phyloP scores from a whole-genome alignment of 352 stramenopile species.

The Globisporangium takayamanum region DNA sequence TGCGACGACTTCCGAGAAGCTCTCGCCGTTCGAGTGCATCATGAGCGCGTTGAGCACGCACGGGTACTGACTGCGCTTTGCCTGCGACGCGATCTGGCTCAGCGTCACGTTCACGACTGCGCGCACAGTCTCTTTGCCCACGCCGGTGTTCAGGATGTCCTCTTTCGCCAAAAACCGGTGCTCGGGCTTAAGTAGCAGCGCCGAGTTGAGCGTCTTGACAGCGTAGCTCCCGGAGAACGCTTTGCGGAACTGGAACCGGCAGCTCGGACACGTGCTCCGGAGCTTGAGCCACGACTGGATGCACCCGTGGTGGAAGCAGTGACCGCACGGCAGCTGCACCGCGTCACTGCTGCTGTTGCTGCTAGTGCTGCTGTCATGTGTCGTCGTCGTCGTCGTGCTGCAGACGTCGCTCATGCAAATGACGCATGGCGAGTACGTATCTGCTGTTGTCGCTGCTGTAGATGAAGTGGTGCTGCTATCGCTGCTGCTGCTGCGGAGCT shows the following conservation, averaged over 20 bases:
- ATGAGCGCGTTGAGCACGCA: constrained; percentile 81
- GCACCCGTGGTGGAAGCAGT: constrained; percentile 92
- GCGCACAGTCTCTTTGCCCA: constrained; percentile 54
- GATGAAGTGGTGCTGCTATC: not conserved
- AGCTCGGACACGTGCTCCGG: constrained; percentile 91
- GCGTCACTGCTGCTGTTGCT: constrained; percentile 51
- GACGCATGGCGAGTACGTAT: constrained; percentile 39
- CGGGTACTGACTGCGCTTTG: constrained; percentile 61
- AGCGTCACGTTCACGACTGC: constrained; percentile 80
- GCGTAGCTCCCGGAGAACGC: constrained; percentile 74
- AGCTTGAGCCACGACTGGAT: constrained; percentile 91
- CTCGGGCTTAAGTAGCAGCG: constrained; percentile 59
- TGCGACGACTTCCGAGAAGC: constrained; percentile 35
- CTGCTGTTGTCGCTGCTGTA: not conserved
- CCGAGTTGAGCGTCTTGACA: constrained; percentile 75
- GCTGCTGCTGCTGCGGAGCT: not conserved
- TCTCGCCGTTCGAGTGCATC: constrained; percentile 67
- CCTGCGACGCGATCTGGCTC: constrained; percentile 46
- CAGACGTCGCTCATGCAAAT: constrained; percentile 90
- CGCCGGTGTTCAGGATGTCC: constrained; percentile 44
- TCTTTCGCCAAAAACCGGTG: constrained; percentile 48
- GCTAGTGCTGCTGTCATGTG: not conserved
- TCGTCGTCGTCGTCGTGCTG: not conserved
- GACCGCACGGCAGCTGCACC: constrained; percentile 85
- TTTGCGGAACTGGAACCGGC: constrained; percentile 89